Conservation (phyloP, 2,329 filamentous ascomycete species). For the Diaporthe longicolla region DNA sequence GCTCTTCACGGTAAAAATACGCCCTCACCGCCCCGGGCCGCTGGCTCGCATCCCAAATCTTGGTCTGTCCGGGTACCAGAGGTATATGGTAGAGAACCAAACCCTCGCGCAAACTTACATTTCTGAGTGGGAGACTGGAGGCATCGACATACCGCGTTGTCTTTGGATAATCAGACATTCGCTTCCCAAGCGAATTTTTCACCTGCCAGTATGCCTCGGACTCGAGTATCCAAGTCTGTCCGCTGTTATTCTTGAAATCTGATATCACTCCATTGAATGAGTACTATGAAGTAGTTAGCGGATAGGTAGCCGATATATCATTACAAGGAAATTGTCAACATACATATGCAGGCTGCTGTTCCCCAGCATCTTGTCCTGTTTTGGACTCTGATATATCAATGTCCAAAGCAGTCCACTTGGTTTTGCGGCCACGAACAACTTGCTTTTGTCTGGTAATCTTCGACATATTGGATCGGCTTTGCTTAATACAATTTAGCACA, state of each 20-base stretch:
- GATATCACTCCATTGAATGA: not conserved
- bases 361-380: not conserved
- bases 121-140: not conserved
- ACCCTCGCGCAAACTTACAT: not conserved
- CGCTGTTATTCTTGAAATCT: not conserved
- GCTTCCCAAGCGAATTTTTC: not conserved
- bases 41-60: not conserved
- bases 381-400: not conserved
- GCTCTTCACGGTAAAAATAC: not conserved
- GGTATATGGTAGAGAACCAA: not conserved
- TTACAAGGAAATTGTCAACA: not conserved
- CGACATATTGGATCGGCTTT: not conserved
- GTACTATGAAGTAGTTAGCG: not conserved
- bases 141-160: not conserved
- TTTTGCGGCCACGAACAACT: not conserved
- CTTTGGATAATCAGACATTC: not conserved
- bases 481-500: not conserved
- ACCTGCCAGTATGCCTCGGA: slow-evolving; percentile 6
- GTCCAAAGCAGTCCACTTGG: not conserved
- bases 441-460: not conserved
- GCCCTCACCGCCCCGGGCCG: not conserved
- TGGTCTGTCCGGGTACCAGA: not conserved
- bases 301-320: not conserved
- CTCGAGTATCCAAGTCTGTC: not conserved
- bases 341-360: not conserved